Evolutionary conservation across 805 yeast genomes (phyloP).

Genomic region (Pichia paraexigua): DNA sequence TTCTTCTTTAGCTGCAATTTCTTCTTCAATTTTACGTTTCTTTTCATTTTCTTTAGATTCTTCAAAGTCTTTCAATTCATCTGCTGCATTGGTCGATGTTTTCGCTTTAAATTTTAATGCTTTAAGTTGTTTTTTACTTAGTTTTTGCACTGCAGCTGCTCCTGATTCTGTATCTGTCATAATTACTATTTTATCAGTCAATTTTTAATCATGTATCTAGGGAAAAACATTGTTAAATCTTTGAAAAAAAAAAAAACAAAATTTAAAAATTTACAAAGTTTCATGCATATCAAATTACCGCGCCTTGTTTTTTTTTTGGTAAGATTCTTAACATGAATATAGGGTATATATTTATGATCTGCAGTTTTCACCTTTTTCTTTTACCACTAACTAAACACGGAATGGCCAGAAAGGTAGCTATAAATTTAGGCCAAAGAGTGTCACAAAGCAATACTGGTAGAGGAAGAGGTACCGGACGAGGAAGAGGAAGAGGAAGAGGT

Average conservation of each 20-base stretch:
- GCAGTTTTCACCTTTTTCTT: background rate
- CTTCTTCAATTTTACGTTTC: constrained; percentile 22
- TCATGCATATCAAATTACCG: background rate
- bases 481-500: background rate
- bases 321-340: background rate
- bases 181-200: background rate
- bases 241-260: constrained; percentile 1
- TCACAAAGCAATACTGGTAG: background rate
- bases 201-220: too few species aligned
- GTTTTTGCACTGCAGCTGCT: constrained; percentile 25
- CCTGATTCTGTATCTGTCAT: constrained; percentile 6
- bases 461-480: background rate
- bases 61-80: constrained; percentile 27
- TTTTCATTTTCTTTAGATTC: constrained; percentile 12
- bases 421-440: constrained; percentile 5
- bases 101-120: constrained; percentile 47
- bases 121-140: constrained; percentile 60
- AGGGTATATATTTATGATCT: too few species aligned
- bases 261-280: too few species aligned
- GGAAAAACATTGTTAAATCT: background rate
- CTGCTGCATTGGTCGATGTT: constrained; percentile 29
- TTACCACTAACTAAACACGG: background rate
- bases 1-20: constrained; percentile 21
- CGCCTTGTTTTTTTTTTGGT: constrained; percentile 1
- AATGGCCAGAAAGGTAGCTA: constrained; percentile 13